Percentiles rank a stretch among this genome's conserved stretches.
These are phyloP conservation scores for Russula lepida DNA, from an alignment of 768 basidiomycete genomes.

Conservation along the genomic window DNA sequence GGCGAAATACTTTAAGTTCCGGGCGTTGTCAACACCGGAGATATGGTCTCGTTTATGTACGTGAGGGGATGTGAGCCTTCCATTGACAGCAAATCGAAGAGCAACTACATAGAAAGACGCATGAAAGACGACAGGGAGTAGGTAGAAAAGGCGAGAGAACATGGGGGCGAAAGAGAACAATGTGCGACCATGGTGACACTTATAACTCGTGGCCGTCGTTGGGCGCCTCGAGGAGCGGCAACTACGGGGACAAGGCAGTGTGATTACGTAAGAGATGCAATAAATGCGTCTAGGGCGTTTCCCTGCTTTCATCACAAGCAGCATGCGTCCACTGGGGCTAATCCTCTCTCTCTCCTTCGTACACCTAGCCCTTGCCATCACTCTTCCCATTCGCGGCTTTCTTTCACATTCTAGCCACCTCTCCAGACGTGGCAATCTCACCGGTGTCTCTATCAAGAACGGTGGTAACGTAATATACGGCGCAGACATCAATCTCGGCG, in stretches of 20 bases:
- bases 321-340: constrained; percentile 12
- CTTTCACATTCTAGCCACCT: background rate
- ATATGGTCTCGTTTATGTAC: constrained; percentile 26
- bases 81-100: constrained; percentile 1
- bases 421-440: constrained; percentile 7
- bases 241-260: no score
- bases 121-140: background rate
- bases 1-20: constrained; percentile 31
- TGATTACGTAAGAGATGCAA: no score
- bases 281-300: no score
- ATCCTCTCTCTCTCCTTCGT: background rate
- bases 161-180: background rate
- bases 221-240: no score
- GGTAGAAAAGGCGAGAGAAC: background rate
- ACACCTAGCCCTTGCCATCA: constrained; percentile 11
- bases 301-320: no score
- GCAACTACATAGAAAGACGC: background rate
- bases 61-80: background rate
- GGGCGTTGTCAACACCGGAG: constrained; percentile 24
- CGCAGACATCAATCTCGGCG: constrained; percentile 60
- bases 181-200: background rate
- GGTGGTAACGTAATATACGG: constrained; percentile 69
- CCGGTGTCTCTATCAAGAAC: constrained; percentile 43
- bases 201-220: no score
- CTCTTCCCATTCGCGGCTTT: constrained; percentile 5